Percentiles rank a stretch among this genome's conserved stretches.
Evolutionary conservation across 129 eudicot genomes (phyloP).

Genomic region (Smallanthus sonchifolius): DNA sequence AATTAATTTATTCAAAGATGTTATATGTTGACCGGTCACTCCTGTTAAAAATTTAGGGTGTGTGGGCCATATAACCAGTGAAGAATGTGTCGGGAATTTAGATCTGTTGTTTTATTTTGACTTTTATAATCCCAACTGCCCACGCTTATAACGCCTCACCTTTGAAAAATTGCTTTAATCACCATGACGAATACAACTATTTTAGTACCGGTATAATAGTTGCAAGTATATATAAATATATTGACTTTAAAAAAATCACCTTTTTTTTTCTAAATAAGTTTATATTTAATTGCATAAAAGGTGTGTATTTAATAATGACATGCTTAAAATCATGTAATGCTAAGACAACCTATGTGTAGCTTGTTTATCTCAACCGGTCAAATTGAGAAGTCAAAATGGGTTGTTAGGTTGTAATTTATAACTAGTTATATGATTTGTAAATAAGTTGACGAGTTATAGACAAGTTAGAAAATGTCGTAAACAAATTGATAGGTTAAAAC

Average conservation of each 20-base stretch:
- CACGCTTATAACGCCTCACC: conserved; percentile 14
- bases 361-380: too few species aligned
- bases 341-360: too few species aligned
- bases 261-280: background rate
- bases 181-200: background rate
- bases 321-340: too few species aligned
- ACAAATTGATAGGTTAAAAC: too few species aligned
- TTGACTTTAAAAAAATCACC: too few species aligned
- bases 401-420: too few species aligned
- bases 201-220: background rate
- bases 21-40: conserved; percentile 15
- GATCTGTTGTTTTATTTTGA: conserved; percentile 17
- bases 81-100: background rate
- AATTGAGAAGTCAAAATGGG: too few species aligned
- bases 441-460: too few species aligned
- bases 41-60: background rate
- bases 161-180: background rate
- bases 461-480: too few species aligned
- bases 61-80: background rate
- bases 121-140: conserved; percentile 1
- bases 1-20: background rate
- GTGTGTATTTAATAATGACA: too few species aligned
- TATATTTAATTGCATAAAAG: too few species aligned
- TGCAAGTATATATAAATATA: background rate
- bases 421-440: too few species aligned